Percentiles rank a stretch among this genome's conserved stretches.
Conservation (phyloP, 306 rosid species). For the Rosa lucieae region DNA sequence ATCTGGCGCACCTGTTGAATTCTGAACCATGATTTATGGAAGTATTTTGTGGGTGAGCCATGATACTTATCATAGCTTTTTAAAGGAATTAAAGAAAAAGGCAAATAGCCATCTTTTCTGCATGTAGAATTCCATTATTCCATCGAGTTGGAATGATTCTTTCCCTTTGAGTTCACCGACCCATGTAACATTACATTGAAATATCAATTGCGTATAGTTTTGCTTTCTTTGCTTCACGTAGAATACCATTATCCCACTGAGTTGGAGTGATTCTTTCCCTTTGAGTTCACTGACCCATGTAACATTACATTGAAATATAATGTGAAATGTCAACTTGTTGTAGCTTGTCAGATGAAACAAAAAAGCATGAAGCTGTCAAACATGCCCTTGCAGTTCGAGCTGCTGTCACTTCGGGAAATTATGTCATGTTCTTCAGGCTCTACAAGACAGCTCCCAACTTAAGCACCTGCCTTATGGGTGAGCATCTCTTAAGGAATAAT, state of each 20-base stretch:
- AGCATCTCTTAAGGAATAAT: constrained; percentile 21
- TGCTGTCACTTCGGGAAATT: constrained; percentile 90
- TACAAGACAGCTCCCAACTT: constrained; percentile 87
- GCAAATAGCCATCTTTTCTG: not conserved
- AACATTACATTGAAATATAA: constrained; percentile 15
- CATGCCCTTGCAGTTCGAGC: constrained; percentile 97
- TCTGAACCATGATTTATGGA: not conserved
- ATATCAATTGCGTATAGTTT: constrained; percentile 25
- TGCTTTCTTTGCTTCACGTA: not conserved
- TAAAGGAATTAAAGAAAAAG: not conserved
- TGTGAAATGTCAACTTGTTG: constrained; percentile 28
- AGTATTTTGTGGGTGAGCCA: not conserved
- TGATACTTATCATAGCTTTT: not conserved
- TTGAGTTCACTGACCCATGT: not conserved
- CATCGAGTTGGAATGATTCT: constrained; percentile 2
- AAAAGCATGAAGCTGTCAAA: constrained; percentile 74
- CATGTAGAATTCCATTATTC: not conserved
- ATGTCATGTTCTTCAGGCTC: constrained; percentile 79
- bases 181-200: constrained; percentile 1
- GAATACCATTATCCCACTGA: not conserved
- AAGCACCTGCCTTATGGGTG: constrained; percentile 92
- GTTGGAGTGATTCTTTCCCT: constrained; percentile 3
- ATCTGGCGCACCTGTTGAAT: not conserved
- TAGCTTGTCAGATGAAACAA: constrained; percentile 75
- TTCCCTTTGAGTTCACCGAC: not conserved